Percentiles rank a stretch among this genome's conserved stretches.
Conservation (phyloP, 2,329 filamentous ascomycete species). For the Bipolaris oryzae region DNA sequence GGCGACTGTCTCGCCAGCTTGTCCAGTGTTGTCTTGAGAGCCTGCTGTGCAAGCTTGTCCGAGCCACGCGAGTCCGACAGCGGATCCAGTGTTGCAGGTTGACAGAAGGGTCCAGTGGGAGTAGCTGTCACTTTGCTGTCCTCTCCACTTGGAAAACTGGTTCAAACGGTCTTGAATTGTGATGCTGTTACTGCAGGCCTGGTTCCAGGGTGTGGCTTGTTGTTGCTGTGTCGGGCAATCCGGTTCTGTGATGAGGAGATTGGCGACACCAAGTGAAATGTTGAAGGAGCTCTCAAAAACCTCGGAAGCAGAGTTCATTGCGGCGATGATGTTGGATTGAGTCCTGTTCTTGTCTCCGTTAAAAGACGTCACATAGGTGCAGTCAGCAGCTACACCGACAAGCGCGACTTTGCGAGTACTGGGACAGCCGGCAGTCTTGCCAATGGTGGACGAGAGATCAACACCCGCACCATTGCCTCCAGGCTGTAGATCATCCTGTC, state of each 20-base stretch:
- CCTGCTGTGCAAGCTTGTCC: conserved; percentile 78
- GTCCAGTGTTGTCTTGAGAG: conserved; percentile 54
- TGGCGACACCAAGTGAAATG: conserved; percentile 87
- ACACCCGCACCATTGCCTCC: conserved; percentile 77
- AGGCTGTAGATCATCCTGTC: conserved; percentile 70
- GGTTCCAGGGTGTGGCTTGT: conserved; percentile 79
- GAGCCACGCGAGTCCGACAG: conserved; percentile 92
- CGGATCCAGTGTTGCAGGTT: conserved; percentile 78
- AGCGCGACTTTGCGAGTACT: conserved; percentile 89
- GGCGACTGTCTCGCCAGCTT: conserved; percentile 72
- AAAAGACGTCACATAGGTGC: conserved; percentile 80
- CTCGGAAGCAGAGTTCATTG: conserved; percentile 85
- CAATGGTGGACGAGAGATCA: conserved; percentile 79
- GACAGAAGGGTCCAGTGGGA: conserved; percentile 93
- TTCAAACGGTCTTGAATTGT: conserved; percentile 81
- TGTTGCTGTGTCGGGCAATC: conserved; percentile 75
- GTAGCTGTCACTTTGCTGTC: conserved; percentile 75
- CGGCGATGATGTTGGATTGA: conserved; percentile 75
- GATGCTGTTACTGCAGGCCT: conserved; percentile 66
- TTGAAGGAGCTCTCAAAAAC: conserved; percentile 93
- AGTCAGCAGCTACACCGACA: conserved; percentile 91
- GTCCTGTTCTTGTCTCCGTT: conserved; percentile 72
- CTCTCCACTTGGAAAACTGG: conserved; percentile 87
- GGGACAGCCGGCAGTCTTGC: conserved; percentile 82
- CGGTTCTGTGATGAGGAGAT: conserved; percentile 76